phyloP scores from a whole-genome alignment of 2,329 filamentous ascomycete genomes.

The Didymosphaeria variabile region DNA sequence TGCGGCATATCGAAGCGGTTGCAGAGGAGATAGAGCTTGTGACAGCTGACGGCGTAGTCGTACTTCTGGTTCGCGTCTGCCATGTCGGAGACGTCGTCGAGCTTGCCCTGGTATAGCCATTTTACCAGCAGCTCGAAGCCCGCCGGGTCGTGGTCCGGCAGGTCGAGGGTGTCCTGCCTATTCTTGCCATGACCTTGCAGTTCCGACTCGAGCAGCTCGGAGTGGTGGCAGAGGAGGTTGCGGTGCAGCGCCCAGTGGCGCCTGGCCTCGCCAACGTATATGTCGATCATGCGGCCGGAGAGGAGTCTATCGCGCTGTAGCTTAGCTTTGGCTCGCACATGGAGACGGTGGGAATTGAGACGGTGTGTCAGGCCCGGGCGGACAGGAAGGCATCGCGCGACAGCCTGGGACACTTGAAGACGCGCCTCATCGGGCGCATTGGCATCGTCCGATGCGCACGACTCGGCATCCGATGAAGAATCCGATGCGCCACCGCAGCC shows the following conservation, averaged over 20 bases:
- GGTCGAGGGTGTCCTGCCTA: conserved; percentile 54
- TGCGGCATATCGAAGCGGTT: conserved; percentile 60
- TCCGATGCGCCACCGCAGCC: conserved; percentile 26
- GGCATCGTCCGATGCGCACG: conserved; percentile 15
- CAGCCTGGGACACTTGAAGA: conserved; percentile 19
- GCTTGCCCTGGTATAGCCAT: conserved; percentile 64
- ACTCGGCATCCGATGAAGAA: conserved; percentile 20
- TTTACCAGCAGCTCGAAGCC: conserved; percentile 65
- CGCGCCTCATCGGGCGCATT: conserved; percentile 26
- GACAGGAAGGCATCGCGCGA: conserved; percentile 33
- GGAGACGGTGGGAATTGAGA: conserved; percentile 49
- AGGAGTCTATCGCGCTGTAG: conserved; percentile 60
- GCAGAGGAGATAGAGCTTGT: conserved; percentile 63
- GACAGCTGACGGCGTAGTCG: conserved; percentile 63
- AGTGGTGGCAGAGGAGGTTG: conserved; percentile 63
- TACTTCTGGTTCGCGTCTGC: conserved; percentile 59
- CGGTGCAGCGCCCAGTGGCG: conserved; percentile 62
- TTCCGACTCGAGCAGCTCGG: conserved; percentile 54
- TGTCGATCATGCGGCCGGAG: conserved; percentile 61
- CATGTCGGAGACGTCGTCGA: conserved; percentile 60
- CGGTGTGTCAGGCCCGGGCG: conserved; percentile 47
- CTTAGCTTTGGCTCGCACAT: conserved; percentile 56
- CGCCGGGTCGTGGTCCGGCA: conserved; percentile 59
- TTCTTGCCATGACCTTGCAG: conserved; percentile 50
- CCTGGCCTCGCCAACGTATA: conserved; percentile 58